Percentiles rank a stretch among this genome's conserved stretches.
Evolutionary conservation across 208 protist species (phyloP).

Genomic region (Trichomonas gallinae): DNA sequence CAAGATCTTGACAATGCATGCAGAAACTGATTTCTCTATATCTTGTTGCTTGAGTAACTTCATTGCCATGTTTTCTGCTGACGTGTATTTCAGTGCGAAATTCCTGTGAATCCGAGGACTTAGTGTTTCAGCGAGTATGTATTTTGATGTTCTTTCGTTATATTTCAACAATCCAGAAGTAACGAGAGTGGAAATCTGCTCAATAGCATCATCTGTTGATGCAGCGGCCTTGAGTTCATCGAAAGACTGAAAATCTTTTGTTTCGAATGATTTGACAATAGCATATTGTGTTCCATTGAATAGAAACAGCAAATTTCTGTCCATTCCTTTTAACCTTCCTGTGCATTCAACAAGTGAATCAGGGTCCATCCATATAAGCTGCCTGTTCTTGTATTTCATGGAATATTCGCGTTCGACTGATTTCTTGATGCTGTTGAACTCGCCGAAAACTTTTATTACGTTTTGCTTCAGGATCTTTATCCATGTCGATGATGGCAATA

Average conservation of each 20-base stretch:
- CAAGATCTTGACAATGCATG: background rate
- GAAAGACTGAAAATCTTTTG: background rate
- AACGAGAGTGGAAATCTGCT: background rate
- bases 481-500: background rate
- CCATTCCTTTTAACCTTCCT: background rate
- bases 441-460: background rate
- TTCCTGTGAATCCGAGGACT: background rate
- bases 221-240: background rate
- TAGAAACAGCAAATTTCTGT: background rate
- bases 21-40: background rate
- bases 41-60: background rate
- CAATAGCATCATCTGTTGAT: background rate
- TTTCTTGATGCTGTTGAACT: background rate
- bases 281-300: background rate
- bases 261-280: background rate
- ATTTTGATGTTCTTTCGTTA: background rate
- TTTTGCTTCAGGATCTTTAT: background rate
- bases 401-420: background rate
- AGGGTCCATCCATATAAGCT: background rate
- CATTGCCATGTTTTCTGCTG: background rate
- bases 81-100: background rate
- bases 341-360: background rate
- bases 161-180: background rate
- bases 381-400: background rate
- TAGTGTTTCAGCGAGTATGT: background rate